Percentiles rank a stretch among this genome's conserved stretches.
Evolutionary conservation across 305 asterid species (phyloP).

Genomic region (Ajuga reptans): DNA sequence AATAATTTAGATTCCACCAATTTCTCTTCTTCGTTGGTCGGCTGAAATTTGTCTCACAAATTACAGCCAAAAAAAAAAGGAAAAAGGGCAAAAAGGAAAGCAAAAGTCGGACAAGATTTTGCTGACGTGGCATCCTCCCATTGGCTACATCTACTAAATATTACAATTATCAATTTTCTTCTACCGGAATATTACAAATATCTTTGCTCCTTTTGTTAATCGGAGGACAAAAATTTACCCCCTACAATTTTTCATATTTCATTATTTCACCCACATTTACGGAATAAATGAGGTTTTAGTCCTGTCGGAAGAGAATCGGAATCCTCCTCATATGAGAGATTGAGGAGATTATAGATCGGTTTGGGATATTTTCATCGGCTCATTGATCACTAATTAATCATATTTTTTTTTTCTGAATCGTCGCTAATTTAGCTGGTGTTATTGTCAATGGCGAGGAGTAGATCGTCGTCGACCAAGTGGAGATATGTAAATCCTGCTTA

Average conservation of each 20-base stretch:
- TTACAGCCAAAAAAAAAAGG: neutral
- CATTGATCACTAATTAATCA: neutral
- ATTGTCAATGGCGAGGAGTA: conserved; percentile 62
- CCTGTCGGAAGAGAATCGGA: conserved; percentile 14
- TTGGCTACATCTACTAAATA: neutral
- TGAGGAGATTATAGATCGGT: conserved; percentile 14
- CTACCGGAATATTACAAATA: neutral
- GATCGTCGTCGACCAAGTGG: conserved; percentile 64
- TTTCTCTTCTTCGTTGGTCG: neutral
- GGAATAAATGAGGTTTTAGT: conserved; percentile 18
- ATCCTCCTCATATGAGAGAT: conserved; percentile 17
- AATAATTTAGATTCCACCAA: no score
- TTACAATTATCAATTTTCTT: neutral
- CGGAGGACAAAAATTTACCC: neutral
- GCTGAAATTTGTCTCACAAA: neutral
- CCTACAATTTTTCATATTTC: neutral
- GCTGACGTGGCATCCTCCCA: conserved; percentile 22
- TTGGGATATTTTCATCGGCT: conserved; percentile 14
- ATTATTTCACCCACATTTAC: conserved; percentile 8
- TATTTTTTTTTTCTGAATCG: neutral
- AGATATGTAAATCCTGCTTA: conserved; percentile 73
- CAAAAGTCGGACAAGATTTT: neutral
- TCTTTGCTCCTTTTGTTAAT: neutral
- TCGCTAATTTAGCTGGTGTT: neutral
- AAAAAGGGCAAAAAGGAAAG: no score